Evolutionary conservation across 2,329 filamentous ascomycete species (phyloP).

Genomic region (Stachybotrys chlorohalonatus): DNA sequence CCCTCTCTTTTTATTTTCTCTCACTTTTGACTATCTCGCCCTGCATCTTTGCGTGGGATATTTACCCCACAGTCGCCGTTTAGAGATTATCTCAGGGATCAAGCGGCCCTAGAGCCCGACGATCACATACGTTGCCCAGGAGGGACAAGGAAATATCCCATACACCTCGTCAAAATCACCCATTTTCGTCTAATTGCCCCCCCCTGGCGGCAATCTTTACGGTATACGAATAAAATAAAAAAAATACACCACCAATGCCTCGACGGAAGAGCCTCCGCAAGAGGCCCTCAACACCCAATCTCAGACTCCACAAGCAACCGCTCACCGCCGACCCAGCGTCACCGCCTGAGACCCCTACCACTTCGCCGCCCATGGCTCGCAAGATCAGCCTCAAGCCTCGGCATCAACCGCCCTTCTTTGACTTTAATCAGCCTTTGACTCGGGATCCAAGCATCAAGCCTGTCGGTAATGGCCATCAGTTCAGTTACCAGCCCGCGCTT

Average conservation of each 20-base stretch:
- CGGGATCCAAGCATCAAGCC: constrained; percentile 33
- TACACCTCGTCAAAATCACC: background rate
- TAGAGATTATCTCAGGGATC: background rate
- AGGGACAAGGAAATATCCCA: background rate
- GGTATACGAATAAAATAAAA: constrained; percentile 5
- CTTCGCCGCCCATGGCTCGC: constrained; percentile 23
- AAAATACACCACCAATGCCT: constrained; percentile 15
- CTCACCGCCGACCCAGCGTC: constrained; percentile 32
- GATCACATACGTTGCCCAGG: background rate
- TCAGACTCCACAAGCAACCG: constrained; percentile 23
- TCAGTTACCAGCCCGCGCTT: constrained; percentile 28
- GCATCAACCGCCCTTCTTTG: constrained; percentile 21
- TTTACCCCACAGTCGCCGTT: background rate
- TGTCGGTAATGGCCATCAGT: constrained; percentile 30
- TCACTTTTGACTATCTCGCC: background rate
- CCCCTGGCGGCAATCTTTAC: background rate
- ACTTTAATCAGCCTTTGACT: constrained; percentile 17
- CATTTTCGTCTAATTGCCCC: background rate
- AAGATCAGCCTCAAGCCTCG: constrained; percentile 21
- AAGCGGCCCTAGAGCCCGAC: background rate
- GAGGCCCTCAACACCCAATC: constrained; percentile 32
- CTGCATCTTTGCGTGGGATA: background rate
- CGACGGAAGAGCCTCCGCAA: constrained; percentile 21
- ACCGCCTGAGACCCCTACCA: constrained; percentile 37
- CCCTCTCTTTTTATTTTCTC: background rate